Base-by-base conservation (phyloP, 2,329 filamentous ascomycete genomes). In the Trichoderma simmonsii region DNA sequence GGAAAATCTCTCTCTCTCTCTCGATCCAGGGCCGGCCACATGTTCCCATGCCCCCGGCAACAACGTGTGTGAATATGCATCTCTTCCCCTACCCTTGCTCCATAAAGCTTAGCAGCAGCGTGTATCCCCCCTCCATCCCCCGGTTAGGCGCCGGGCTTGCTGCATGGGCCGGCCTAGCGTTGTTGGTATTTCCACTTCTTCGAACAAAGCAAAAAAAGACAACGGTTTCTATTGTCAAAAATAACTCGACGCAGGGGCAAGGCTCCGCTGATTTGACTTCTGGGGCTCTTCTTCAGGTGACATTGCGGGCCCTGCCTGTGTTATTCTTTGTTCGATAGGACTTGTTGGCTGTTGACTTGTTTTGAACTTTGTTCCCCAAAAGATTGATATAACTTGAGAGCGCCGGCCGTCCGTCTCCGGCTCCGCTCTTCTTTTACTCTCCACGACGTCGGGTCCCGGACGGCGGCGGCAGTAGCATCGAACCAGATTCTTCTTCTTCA, bases 401-500 rank as follows among this genome's bases (percentile, higher is more conserved):
- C 12, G n/a, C 57, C 62, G 48, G 63, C 30, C 21, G 48, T 70
- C 67, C 65, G 56, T 59, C 57, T 26, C 43, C 8, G 15, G 14
- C 43, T 56, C 57, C 57, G 36, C 39, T 39, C n/a, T n/a, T 66
- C 34, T 30, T 56, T 18, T 54, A 26, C 48, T 48, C 36, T 64
- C 48, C 64, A 69, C 71, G 71, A 68, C 71, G 71, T 72, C 62
- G 64, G 64, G 65, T 63, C 57, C 67, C 67, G 67, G 70, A 65
- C 71, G 71, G 71, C 56, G 71, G 71, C 65, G 71, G 57, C 36
- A 56, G n/a, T n/a, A 60, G 24, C 34, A 59, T 9, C 14, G 11
- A 6, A 7, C 14, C 57, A 34, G 57, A 32, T 5, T 32, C 3
- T 14, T 32, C 57, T n/a, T 59, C 28, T 60, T 34, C 57, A 60